Evolutionary conservation across 331 rosid species (phyloP), one percentile per base, ranked within the genome.

Genomic region (Stylosanthes scabra): DNA sequence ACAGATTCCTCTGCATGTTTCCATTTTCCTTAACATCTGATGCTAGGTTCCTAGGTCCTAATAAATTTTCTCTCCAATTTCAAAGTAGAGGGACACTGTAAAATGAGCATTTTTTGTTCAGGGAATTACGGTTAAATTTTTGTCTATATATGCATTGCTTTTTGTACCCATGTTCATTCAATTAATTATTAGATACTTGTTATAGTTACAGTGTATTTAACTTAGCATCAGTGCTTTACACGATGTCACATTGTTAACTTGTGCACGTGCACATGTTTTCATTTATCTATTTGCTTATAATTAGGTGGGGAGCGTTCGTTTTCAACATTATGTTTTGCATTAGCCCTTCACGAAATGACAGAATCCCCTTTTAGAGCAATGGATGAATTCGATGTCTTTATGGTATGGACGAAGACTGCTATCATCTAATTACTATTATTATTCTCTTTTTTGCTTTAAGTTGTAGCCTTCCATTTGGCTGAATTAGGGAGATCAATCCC

Each of bases 311-410:
- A 94, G 73, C 95, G 97, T 59, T 94, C 98, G 4, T 91, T 91
- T 74, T 94, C 99, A 70, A 94, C 99, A 16, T 81, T 94, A 82
- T 94, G 99, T 86, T 94, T 94, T 75, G 73, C 96, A 5, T 80
- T 94, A 70, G 96, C 99, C 37, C 96, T 94, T 71, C 99, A 94
- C 80, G 92, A 86, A 59, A 89, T 94, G 99, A 91, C 95, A 11
- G 99, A 94, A 76, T 88, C 99, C 50, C 95, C 99, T 37, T 94
- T 94, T 70, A 86, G 97, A 64, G 97, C 99, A 15, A 94, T 94
- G 96, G 99, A 94, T 72, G 99, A 94, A 83, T 94, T 94, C 78
- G 99, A 94, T 77, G 99, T 94, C 73, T 94, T 89, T 68, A 94
- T 94, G 99, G 99, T 94, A 83, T 66, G 70, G 7, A n/a, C 68